phyloP scores from a whole-genome alignment of 2,329 filamentous ascomycete species.

The Intubia oerlemansii region DNA sequence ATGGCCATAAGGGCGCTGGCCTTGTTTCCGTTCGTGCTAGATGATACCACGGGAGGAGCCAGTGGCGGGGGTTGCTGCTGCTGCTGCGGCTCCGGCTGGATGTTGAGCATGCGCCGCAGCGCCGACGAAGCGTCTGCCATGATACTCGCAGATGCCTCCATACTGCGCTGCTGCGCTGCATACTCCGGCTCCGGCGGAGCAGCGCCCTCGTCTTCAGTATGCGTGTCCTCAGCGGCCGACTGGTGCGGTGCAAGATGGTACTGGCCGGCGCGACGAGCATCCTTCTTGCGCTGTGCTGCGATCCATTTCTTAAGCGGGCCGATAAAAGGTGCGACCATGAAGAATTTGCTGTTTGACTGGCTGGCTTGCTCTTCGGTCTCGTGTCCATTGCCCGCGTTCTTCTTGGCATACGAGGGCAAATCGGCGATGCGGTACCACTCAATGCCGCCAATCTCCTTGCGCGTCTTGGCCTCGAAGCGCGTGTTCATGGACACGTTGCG shows the following conservation, averaged over 20 bases:
- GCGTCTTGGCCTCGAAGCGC: constrained; percentile 68
- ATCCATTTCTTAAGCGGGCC: constrained; percentile 80
- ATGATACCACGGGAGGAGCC: not conserved
- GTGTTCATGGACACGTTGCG: constrained; percentile 73
- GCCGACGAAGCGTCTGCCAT: constrained; percentile 29
- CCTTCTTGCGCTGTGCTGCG: constrained; percentile 57
- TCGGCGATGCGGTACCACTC: constrained; percentile 85
- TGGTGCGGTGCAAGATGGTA: constrained; percentile 19
- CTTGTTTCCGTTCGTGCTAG: not conserved
- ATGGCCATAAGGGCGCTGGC: not conserved
- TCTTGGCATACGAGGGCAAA: constrained; percentile 55
- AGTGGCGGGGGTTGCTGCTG: constrained; percentile 5
- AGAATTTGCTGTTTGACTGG: constrained; percentile 75
- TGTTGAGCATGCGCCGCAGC: constrained; percentile 31
- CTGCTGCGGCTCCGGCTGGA: constrained; percentile 19
- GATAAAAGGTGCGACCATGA: constrained; percentile 93
- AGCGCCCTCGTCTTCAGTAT: constrained; percentile 41
- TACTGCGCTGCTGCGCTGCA: too few species aligned
- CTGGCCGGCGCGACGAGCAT: constrained; percentile 23
- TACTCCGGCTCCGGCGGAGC: constrained; percentile 17
- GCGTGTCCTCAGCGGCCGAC: constrained; percentile 27
- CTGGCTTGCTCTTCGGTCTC: constrained; percentile 35
- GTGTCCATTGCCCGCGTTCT: constrained; percentile 32
- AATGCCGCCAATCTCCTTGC: constrained; percentile 96
- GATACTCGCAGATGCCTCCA: too few species aligned